A percentile compares a stretch with the other conserved stretches of the same genome.
Conservation (phyloP, 345 rosid species). For the Stellera chamaejasme region DNA sequence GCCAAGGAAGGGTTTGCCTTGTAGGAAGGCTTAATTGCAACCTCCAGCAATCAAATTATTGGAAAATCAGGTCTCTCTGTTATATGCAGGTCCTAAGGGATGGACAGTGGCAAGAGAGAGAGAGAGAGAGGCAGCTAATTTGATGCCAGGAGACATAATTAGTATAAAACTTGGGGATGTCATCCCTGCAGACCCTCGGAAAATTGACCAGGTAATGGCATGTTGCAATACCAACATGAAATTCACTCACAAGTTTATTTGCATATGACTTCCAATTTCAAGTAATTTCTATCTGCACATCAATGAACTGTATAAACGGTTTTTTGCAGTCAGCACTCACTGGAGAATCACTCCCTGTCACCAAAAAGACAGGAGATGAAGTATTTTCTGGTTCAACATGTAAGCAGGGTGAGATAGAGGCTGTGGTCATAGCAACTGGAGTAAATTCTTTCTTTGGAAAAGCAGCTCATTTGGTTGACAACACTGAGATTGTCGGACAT, state of each 20-base stretch:
- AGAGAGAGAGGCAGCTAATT: slow-evolving; percentile 63
- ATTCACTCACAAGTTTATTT: background rate
- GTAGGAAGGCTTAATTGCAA: too few species aligned
- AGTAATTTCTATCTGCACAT: background rate
- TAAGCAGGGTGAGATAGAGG: slow-evolving; percentile 95
- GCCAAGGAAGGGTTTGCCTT: background rate
- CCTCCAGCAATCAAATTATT: too few species aligned
- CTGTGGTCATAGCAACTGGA: slow-evolving; percentile 93
- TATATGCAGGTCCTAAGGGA: slow-evolving; percentile 76
- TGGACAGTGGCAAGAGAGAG: slow-evolving; percentile 89
- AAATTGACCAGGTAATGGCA: slow-evolving; percentile 73
- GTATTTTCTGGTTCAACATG: slow-evolving; percentile 93
- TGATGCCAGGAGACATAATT: slow-evolving; percentile 92
- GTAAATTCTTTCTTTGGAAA: slow-evolving; percentile 81
- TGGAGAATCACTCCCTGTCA: slow-evolving; percentile 89
- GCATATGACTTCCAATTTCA: background rate
- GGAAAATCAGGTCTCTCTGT: too few species aligned
- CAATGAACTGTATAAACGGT: slow-evolving; percentile 6
- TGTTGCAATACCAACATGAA: background rate
- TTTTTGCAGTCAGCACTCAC: slow-evolving; percentile 76
- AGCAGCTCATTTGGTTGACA: slow-evolving; percentile 85
- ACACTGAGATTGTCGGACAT: slow-evolving; percentile 75
- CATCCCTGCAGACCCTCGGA: slow-evolving; percentile 86
- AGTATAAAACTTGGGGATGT: slow-evolving; percentile 97
- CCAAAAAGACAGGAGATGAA: slow-evolving; percentile 88